Percentiles rank a stretch among this genome's conserved stretches.
Evolutionary conservation across 2,329 filamentous ascomycete genomes (phyloP).

Genomic region (Didymella pinodella): DNA sequence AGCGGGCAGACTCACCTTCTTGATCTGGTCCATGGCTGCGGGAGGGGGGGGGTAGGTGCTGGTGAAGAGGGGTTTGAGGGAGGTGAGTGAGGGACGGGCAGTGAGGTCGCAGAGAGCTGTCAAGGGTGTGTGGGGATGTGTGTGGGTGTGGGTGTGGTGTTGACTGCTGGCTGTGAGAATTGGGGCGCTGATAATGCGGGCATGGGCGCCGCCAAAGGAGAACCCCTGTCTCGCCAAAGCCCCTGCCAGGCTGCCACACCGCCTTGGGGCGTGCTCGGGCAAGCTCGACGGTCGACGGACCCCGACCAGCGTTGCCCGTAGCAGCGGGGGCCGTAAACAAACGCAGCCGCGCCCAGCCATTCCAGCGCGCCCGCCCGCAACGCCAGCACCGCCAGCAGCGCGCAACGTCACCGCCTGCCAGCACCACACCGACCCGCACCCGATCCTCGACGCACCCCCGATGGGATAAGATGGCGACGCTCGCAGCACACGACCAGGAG

Average conservation of each 20-base stretch:
- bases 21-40: slow-evolving; percentile 80
- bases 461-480: slow-evolving; percentile 67
- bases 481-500: slow-evolving; percentile 82
- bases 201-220: slow-evolving; percentile 30
- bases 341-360: slow-evolving; percentile 15
- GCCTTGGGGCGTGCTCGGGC: slow-evolving; percentile 9
- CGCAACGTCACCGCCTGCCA: slow-evolving; percentile 19
- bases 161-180: slow-evolving; percentile 38
- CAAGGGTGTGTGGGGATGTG: slow-evolving; percentile 18
- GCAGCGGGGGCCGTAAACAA: slow-evolving; percentile 45
- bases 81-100: slow-evolving; percentile 9
- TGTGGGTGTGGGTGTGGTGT: slow-evolving; percentile 15
- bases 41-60: slow-evolving; percentile 15
- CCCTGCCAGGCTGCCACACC: slow-evolving; percentile 10
- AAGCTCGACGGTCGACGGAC: slow-evolving; percentile 6
- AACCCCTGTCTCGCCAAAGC: slow-evolving; percentile 26
- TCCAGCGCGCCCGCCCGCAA: neutral
- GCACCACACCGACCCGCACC: slow-evolving; percentile 23
- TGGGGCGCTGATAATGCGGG: slow-evolving; percentile 38
- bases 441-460: slow-evolving; percentile 32
- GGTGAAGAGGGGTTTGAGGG: neutral
- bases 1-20: slow-evolving; percentile 72
- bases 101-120: slow-evolving; percentile 21
- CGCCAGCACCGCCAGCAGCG: neutral
- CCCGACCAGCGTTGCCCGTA: slow-evolving; percentile 23